Conservation (phyloP, 2,329 filamentous ascomycete species). For the Amesomyces nigricolor region DNA sequence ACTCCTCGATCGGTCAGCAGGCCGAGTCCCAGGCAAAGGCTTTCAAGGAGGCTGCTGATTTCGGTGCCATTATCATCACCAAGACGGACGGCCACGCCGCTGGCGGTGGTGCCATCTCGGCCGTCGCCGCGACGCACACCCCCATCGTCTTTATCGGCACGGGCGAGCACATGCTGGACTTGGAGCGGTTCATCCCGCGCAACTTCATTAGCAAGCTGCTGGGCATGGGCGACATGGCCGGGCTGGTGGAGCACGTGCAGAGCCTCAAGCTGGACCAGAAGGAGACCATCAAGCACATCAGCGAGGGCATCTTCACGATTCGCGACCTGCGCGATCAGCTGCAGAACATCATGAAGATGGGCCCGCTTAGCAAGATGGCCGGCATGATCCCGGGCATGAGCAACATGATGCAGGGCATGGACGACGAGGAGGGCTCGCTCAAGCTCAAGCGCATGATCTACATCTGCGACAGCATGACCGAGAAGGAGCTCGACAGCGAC, state of each 20-base stretch:
- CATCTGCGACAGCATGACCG: slow-evolving; percentile 97
- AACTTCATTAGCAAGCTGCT: slow-evolving; percentile 91
- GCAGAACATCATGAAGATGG: slow-evolving; percentile 99
- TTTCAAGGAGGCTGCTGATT: slow-evolving; percentile 95
- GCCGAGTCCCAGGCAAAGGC: slow-evolving; percentile 91
- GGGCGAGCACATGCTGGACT: slow-evolving; percentile 91
- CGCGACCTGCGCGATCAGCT: slow-evolving; percentile 93
- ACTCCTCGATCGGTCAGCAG: slow-evolving; percentile 93
- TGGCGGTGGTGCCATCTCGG: slow-evolving; percentile 94
- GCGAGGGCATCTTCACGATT: slow-evolving; percentile 92
- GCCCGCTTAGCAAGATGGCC: slow-evolving; percentile 91
- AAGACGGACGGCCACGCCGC: slow-evolving; percentile 96
- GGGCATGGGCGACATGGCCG: slow-evolving; percentile 95
- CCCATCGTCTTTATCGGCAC: slow-evolving; percentile 98
- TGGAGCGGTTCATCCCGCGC: slow-evolving; percentile 87
- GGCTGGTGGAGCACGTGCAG: slow-evolving; percentile 93
- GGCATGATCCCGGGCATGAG: slow-evolving; percentile 97
- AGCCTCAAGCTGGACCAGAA: slow-evolving; percentile 94
- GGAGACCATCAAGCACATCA: slow-evolving; percentile 98
- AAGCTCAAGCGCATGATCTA: slow-evolving; percentile 99
- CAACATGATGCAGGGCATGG: slow-evolving; percentile 90
- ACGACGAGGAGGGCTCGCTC: slow-evolving; percentile 89
- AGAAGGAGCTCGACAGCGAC: slow-evolving; percentile 90
- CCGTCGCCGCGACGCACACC: slow-evolving; percentile 91
- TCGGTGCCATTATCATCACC: slow-evolving; percentile 97